Evolutionary conservation across 108 stramenopile species (phyloP), one percentile per base, ranked within the genome.

Genomic region (Epipyxis sp.): DNA sequence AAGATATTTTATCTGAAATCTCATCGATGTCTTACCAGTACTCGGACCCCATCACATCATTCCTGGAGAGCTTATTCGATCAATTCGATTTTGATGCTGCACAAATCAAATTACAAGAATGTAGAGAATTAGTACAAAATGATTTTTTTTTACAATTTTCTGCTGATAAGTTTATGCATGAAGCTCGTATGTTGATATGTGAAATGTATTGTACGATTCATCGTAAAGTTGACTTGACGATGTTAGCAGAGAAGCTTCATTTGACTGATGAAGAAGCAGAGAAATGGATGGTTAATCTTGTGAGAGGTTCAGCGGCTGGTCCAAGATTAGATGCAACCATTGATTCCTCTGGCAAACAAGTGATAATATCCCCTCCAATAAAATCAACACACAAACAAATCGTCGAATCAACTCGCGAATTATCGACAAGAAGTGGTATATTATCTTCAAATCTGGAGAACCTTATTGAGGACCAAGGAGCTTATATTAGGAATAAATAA

Each of bases 141-240:
- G 98, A 99, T 82, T 99, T 95, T 86, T 99, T 99, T 87, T 89
- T 99, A 57, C 94, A 92, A 85, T 90, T 89, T 71, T 92, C 92
- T 72, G 69, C 59, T 3, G 82, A 82, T 42, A 84, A 93, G 77
- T 98, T 99, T 85, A 93, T 98, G 94, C 95, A 96, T 83, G 94
- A 94, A 76, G 97, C 98, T 25, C 88, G 98, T 27, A 92, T 95
- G 42, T 95, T 98, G 90, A 93, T 98, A 59, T 98, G 98, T 88
- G 98, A 99, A 87, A 97, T 97, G 71, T 97, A 96, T 84, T 99
- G 98, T 82, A 88, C 95, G 59, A 97, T 99, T 81, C 96, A 99
- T 91, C 90, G 94, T 87, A 96, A 94, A 88, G 93, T 99, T 81
- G 96, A 98, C 81, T 89, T 98, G 78, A 77, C 77, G 39, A 93